Evolutionary conservation across 805 yeast species (phyloP), one percentile per base, ranked within the genome.

Genomic region (Candida dendrica): DNA sequence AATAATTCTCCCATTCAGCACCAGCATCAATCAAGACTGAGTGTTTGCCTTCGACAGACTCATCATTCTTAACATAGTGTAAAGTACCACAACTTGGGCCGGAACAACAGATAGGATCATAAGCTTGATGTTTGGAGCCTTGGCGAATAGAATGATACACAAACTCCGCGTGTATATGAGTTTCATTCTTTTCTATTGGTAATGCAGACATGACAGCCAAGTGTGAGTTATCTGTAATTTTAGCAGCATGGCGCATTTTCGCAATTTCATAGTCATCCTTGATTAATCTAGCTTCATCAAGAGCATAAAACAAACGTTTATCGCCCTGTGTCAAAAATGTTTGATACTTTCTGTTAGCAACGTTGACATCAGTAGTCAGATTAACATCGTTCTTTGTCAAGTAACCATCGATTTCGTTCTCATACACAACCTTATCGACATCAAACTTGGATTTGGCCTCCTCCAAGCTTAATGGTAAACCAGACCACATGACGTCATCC

Each of bases 401-500:
- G 0, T 50, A 47, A 3, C 48, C 42, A 26, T 63, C 62, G 37
- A 89, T 55, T 4, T 76, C 79, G n/a, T 61, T 53, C 10, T 71
- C 74, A 53, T 82, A 85, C 43, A 75, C 60, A 37, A 90, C 95
- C 35, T 77, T 83, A 60, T 93, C 98, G 26, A 88, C 90, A 54
- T 91, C 96, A 51, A 65, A 91, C 46, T 69, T 71, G 17, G 66
- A 58, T 38, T 61, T 41, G 0, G 96, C 96, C 16, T 82, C 80
- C 37, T 81, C 81, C 3, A 71, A 48, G 33, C 77, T 66, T 40
- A 87, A 48, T 5, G 98, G 98, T 62, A 83, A 56, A 0, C 98
- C 98, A 44, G 93, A 81, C 98, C 98, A 91, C 88, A 93, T 84
- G 34, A 91, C 84, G 57, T 87, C 96, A 36, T 93, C 98, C 35